Evolutionary conservation across 768 basidiomycete species (phyloP).

Genomic region (Dioszegia crocea): DNA sequence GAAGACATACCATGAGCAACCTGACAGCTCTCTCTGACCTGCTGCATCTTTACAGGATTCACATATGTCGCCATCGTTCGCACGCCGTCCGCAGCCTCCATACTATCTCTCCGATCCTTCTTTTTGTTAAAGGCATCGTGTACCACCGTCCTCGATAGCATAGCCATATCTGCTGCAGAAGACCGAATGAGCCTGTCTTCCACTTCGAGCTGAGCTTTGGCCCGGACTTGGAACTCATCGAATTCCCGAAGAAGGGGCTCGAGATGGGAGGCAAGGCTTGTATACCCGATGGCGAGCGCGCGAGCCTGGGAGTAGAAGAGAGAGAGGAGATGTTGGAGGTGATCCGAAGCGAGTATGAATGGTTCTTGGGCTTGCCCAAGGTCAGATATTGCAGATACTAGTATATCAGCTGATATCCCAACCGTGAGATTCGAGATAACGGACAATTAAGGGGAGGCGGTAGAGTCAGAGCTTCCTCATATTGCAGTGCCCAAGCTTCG

Average conservation of each 20-base stretch:
- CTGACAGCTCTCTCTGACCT: slow-evolving; percentile 39
- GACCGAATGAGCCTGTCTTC: slow-evolving; percentile 26
- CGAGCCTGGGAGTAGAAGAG: slow-evolving; percentile 36
- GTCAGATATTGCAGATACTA: slow-evolving; percentile 17
- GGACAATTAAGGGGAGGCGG: slow-evolving; percentile 35
- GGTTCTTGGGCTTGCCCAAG: slow-evolving; percentile 26
- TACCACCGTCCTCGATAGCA: slow-evolving; percentile 26
- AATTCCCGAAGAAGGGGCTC: slow-evolving; percentile 34
- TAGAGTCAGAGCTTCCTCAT: slow-evolving; percentile 31
- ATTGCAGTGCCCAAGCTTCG: slow-evolving; percentile 33
- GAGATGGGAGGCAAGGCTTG: slow-evolving; percentile 36
- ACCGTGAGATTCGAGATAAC: neutral
- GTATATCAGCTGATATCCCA: neutral
- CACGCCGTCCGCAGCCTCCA: slow-evolving; percentile 3
- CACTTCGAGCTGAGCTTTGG: slow-evolving; percentile 30
- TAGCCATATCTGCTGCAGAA: slow-evolving; percentile 31
- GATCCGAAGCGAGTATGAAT: slow-evolving; percentile 36
- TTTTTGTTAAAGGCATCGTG: slow-evolving; percentile 26
- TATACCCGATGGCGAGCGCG: slow-evolving; percentile 37
- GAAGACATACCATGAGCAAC: slow-evolving; percentile 32
- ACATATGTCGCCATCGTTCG: slow-evolving; percentile 46
- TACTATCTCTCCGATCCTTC: slow-evolving; percentile 18
- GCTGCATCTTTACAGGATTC: slow-evolving; percentile 41
- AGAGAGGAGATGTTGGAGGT: slow-evolving; percentile 36
- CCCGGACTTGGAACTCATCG: slow-evolving; percentile 20